Base-by-base conservation (phyloP, 2,329 filamentous ascomycete species). In the Aspergillus sp. region DNA sequence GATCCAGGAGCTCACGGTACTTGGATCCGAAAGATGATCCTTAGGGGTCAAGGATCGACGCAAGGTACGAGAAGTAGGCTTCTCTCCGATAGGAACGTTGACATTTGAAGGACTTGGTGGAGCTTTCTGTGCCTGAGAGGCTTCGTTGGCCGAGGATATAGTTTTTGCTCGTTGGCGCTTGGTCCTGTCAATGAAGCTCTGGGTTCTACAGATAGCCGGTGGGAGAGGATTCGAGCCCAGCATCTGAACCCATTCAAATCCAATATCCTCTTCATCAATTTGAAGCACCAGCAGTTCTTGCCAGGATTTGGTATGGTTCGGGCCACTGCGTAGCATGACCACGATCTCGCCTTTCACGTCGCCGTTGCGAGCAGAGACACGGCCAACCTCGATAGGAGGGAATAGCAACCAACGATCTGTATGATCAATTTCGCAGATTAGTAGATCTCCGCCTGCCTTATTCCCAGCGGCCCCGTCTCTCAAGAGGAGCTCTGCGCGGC, bases 391-490 rank as follows among this genome's bases (percentile, higher is more conserved):
- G n/a, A 97, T 83, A 1, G 95, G 94, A n/a, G 93, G 90, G 70
- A 99, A 96, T 0, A 99, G 83, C 4, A 99, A 84, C 87, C 92
- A 98, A 56, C 87, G 86, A 13, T 89, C 87, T 5, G 84, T 83
- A 55, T 86, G 84, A 48, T 92, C 92, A n/a, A 92, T 87, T 75
- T 98, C 93, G 66, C 94, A 93, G 59, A 99, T 89, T 21, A 99
- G 84, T n/a, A 99, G 74, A 74, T 99, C 95, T 6, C 94, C 92
- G 52, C 85, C 81, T 63, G 89, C 85, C 3, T 85, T 84, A 38
- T 84, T 82, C 52, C 86, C 84, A n/a, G 84, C 82, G 23, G 87
- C 82, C 67, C 91, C 91, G 71, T 98, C 94, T 71, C 95, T 87
- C 65, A 94, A 85, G 13, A 98, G 83, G 30, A 99, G 74, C 73